Evolutionary conservation across 257 asterid genomes (phyloP), one percentile per base, ranked within the genome.

Genomic region (Datura wrightii): DNA sequence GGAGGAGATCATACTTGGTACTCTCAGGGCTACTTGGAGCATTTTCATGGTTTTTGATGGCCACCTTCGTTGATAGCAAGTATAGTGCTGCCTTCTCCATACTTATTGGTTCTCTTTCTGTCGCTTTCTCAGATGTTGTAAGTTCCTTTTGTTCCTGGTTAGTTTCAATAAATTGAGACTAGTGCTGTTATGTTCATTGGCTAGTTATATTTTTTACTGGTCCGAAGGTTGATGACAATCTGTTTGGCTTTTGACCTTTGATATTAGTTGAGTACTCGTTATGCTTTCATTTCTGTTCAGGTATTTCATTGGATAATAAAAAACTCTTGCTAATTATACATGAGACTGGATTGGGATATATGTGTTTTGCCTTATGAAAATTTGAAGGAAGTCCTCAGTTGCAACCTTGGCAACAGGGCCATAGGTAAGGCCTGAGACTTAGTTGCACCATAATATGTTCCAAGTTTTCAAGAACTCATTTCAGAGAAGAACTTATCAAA

Each of bases 101-200:
- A 83, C 92, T 97, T 89, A 92, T 93, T 83, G 99, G 99, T 82
- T 97, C 98, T 34, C 94, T 97, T 83, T 97, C 99, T 82, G 98
- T 97, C 41, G 99, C 99, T 83, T 92, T 95, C 86, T 95, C 99
- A 6, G 99, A 97, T 83, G 99, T 97, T 42, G 99, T 97, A 90
- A 95, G 99, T 91, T 86, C 76, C 65, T 78, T 19, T 71, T 58
- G 63, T 59, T 67, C 71, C 86, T 85, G 37, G 31, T 36, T 42
- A 34, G 67, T 85, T 52, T 79, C 37, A 44, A 8, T 37, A 80
- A 31, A 39, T 46, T n/a, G 58, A 63, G 46, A 37, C 80, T 39
- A 19, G 16, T 69, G 24, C 46, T 60, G 41, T n/a, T 69, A 18
- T 66, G 53, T 48, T 58, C 11, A 58, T 54, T 52, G 82, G 31